Conservation (phyloP, 352 stramenopile genomes). For the Pythium aristosporum region DNA sequence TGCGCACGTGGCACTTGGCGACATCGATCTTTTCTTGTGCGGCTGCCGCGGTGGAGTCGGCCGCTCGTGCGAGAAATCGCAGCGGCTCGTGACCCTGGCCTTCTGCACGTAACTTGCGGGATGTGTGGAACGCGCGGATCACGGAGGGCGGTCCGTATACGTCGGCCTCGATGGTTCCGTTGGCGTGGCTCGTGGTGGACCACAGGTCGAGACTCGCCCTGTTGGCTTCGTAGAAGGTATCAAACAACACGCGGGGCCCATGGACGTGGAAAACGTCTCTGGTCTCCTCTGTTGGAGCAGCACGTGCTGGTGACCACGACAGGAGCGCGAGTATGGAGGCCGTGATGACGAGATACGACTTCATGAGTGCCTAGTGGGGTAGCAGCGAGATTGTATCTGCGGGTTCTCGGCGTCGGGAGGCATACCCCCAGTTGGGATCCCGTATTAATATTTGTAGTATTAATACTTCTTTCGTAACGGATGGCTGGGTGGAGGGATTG, state of each 20-base stretch:
- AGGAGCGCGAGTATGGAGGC: background rate
- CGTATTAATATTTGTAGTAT: too few relatives aligned
- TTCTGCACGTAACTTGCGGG: background rate
- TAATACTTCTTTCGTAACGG: too few relatives aligned
- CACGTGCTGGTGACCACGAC: background rate
- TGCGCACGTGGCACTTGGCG: conserved; percentile 10
- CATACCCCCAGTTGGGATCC: too few relatives aligned
- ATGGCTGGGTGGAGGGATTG: too few relatives aligned
- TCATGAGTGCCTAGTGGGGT: too few relatives aligned
- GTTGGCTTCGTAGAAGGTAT: conserved; percentile 14
- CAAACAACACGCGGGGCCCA: conserved; percentile 4
- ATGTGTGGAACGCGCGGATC: background rate
- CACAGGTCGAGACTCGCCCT: conserved; percentile 15
- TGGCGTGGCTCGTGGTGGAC: conserved; percentile 1
- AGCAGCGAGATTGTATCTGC: too few relatives aligned
- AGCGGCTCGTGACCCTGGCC: background rate
- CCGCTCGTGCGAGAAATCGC: background rate
- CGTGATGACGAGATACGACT: background rate
- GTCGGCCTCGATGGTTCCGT: conserved; percentile 20
- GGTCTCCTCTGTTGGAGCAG: background rate
- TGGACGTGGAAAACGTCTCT: conserved; percentile 10
- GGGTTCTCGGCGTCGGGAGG: too few relatives aligned
- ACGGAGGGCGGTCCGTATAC: conserved; percentile 1
- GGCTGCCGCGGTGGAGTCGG: conserved; percentile 3
- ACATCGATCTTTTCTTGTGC: conserved; percentile 14